These are phyloP conservation scores for Yamadazyma olivae DNA, from an alignment of 805 yeast species.

Conservation along the genomic window DNA sequence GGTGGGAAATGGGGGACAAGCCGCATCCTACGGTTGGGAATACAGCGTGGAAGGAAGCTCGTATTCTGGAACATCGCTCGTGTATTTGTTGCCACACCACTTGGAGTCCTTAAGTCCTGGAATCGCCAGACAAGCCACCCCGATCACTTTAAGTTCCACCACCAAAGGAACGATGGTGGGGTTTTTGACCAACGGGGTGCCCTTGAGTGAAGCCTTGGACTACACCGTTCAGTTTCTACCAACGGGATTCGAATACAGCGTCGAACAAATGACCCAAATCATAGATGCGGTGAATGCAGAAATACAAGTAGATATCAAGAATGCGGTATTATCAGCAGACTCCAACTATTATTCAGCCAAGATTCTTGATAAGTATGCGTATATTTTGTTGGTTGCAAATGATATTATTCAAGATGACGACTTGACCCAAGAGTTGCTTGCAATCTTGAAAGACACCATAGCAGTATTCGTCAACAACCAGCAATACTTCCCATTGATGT, in stretches of 20 bases:
- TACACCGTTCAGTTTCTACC: conserved; percentile 42
- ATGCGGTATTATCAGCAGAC: conserved; percentile 29
- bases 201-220: conserved; percentile 36
- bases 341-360: conserved; percentile 54
- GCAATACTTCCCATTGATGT: conserved; percentile 47
- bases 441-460: conserved; percentile 41
- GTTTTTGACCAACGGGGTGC: conserved; percentile 34
- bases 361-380: conserved; percentile 52
- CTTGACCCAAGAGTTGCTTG: conserved; percentile 30
- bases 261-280: conserved; percentile 39
- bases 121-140: conserved; percentile 30
- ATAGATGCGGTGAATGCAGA: conserved; percentile 46
- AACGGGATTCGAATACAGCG: conserved; percentile 33
- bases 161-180: conserved; percentile 51
- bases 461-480: conserved; percentile 32
- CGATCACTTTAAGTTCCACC: conserved; percentile 41
- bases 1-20: conserved; percentile 42
- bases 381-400: conserved; percentile 47
- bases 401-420: conserved; percentile 43
- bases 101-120: conserved; percentile 27
- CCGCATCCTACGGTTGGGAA: conserved; percentile 45
- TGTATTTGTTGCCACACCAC: conserved; percentile 54
- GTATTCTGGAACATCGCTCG: conserved; percentile 38
- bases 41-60: conserved; percentile 51
- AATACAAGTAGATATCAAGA: conserved; percentile 41